Evolutionary conservation across 306 rosid species (phyloP), one percentile per base, ranked within the genome.

Genomic region (Begonia loranthoides): DNA sequence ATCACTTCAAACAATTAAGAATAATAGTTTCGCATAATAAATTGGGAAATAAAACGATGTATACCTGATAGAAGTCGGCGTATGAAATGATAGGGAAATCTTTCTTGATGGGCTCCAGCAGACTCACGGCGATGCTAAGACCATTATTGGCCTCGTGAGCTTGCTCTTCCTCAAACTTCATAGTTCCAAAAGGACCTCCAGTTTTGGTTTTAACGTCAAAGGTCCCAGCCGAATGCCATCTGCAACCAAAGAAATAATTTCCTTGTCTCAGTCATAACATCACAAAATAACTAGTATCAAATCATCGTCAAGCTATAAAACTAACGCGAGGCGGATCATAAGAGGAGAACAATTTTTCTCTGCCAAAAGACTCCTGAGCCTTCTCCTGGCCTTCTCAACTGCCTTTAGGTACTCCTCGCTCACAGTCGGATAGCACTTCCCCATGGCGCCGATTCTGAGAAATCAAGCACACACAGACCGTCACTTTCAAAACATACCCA

Each of bases 141-240:
- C 88, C 88, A 10, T 58, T 80, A 74, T 77, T 77, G 14, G 88
- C 81, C 9, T 10, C 81, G 2, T 80, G 84, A 22, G 70, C 66
- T 13, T 73, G 88, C 60, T 68, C 88, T 17, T 61, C 79, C 13
- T 67, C 61, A 50, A 71, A 67, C 67, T 75, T 72, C 14, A 76
- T 68, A 10, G 88, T 70, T 38, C 79, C 88, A 36, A 76, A 76
- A 10, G 83, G 81, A 15, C 88, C 76, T 63, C 88, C 83, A 1
- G 78, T 68, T 66, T 49, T 76, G 13, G 78, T 73, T 46, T 60
- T 28, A 49, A 63, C 74, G 58, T 76, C 83, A 4, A 34, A 80
- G 2, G 88, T 71, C 14, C 83, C 83, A 38, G 93, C 83, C 2
- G 86, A 73, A 64, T 78, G 93, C 92, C 92, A 78, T 57, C 87